Evolutionary conservation across 139 green algal genomes (phyloP).

Genomic region (Bryopsis sp.): DNA sequence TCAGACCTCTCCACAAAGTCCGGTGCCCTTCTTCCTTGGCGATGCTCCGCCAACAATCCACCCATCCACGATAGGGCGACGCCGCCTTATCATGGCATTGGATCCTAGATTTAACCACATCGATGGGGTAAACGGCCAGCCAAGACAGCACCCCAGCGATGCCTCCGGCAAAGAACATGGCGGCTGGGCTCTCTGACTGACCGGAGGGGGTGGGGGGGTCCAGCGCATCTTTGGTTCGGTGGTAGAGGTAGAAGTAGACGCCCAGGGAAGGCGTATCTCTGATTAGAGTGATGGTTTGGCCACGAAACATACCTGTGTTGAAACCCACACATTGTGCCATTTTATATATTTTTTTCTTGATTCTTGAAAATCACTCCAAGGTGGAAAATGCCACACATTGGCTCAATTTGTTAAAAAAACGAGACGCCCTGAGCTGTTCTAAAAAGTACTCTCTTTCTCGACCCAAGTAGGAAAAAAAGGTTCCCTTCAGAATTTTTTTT

Average conservation of each 20-base stretch:
- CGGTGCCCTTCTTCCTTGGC: slow-evolving; percentile 21
- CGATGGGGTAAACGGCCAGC: slow-evolving; percentile 38
- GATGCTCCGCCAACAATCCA: slow-evolving; percentile 24
- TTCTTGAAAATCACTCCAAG: too few relatives aligned
- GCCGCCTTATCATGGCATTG: slow-evolving; percentile 20
- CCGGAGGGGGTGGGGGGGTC: not conserved
- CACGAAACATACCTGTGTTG: slow-evolving; percentile 29
- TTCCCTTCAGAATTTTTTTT: too few relatives aligned
- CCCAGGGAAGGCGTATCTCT: slow-evolving; percentile 33
- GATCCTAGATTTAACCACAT: slow-evolving; percentile 40
- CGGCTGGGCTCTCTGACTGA: not conserved
- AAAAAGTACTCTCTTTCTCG: too few relatives aligned
- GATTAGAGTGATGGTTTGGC: slow-evolving; percentile 25
- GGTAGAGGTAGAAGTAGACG: slow-evolving; percentile 38
- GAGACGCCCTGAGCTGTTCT: too few relatives aligned
- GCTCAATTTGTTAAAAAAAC: too few relatives aligned
- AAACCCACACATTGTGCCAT: not conserved
- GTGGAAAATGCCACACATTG: too few relatives aligned
- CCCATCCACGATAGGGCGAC: slow-evolving; percentile 21
- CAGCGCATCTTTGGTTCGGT: slow-evolving; percentile 16
- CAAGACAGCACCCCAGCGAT: slow-evolving; percentile 34
- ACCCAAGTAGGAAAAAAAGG: too few relatives aligned
- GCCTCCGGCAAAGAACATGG: slow-evolving; percentile 27
- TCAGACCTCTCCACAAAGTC: slow-evolving; percentile 28
- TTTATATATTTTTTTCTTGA: too few relatives aligned